Percentiles rank a stretch among this genome's conserved stretches.
phyloP scores from a whole-genome alignment of 179 eudicot species.

The Spergularia azorica region DNA sequence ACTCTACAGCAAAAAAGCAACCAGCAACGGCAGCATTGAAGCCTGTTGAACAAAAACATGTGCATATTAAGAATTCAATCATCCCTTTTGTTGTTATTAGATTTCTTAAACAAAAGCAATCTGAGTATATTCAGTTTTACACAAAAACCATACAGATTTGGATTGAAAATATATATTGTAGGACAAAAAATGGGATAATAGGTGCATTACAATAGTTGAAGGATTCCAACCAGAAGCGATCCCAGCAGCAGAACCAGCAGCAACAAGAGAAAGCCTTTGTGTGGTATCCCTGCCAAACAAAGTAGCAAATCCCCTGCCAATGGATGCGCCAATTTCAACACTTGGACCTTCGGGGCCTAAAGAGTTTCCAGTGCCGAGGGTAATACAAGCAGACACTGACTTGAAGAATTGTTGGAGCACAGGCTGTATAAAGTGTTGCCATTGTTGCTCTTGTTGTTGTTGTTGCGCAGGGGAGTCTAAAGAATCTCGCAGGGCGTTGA shows the following conservation, averaged over 20 bases:
- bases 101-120: not conserved
- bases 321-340: conserved; percentile 92
- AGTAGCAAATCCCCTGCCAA: conserved; percentile 74
- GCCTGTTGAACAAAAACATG: conserved; percentile 43
- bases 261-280: conserved; percentile 72
- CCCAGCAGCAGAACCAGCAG: conserved; percentile 99
- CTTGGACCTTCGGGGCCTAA: conserved; percentile 99
- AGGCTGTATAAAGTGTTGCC: conserved; percentile 35
- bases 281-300: conserved; percentile 45
- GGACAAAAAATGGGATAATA: conserved; percentile 7
- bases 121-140: not conserved
- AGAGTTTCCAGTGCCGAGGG: conserved; percentile 96
- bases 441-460: not conserved
- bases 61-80: not conserved
- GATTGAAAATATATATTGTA: too few relatives aligned
- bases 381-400: conserved; percentile 82
- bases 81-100: not conserved
- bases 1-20: conserved; percentile 94
- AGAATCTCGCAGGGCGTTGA: conserved; percentile 57
- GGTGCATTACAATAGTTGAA: conserved; percentile 36
- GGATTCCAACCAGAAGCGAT: conserved; percentile 84
- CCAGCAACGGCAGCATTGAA: conserved; percentile 98
- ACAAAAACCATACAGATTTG: too few relatives aligned
- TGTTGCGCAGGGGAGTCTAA: conserved; percentile 25
- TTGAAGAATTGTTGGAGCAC: conserved; percentile 64